These are phyloP conservation scores for Chamaecyparis obtusa DNA, from an alignment of 75 land plant species.

Conservation along the genomic window DNA sequence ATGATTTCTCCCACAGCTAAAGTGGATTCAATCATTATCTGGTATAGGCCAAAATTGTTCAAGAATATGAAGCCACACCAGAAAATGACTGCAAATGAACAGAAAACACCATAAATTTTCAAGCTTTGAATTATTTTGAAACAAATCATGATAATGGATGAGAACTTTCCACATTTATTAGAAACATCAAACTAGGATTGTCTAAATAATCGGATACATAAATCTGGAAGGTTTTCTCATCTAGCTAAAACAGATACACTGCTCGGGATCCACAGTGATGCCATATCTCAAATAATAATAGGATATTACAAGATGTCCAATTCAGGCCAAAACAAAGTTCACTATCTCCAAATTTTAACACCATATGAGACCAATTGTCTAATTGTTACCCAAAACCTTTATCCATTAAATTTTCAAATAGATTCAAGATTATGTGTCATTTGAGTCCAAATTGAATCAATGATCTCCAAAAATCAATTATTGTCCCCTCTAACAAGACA, in stretches of 20 bases:
- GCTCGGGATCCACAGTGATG: not conserved
- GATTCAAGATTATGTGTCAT: no score
- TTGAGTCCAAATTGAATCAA: no score
- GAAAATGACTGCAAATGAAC: not conserved
- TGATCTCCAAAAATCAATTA: no score
- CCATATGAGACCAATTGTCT: no score
- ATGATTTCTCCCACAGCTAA: not conserved
- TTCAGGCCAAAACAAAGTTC: no score
- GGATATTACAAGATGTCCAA: no score
- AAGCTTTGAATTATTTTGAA: not conserved
- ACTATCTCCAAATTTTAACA: no score
- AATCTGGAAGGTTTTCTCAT: not conserved
- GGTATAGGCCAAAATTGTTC: not conserved
- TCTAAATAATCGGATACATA: not conserved
- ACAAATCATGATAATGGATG: not conserved
- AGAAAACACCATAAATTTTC: not conserved
- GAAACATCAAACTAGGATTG: no score
- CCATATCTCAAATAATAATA: not conserved
- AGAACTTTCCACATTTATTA: no score
- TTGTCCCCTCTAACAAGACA: no score
- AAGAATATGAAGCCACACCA: not conserved
- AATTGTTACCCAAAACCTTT: no score
- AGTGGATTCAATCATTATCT: not conserved
- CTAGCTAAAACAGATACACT: not conserved
- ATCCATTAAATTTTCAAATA: no score